phyloP scores from a whole-genome alignment of 2,329 filamentous ascomycete species.

The Fusarium sp. region DNA sequence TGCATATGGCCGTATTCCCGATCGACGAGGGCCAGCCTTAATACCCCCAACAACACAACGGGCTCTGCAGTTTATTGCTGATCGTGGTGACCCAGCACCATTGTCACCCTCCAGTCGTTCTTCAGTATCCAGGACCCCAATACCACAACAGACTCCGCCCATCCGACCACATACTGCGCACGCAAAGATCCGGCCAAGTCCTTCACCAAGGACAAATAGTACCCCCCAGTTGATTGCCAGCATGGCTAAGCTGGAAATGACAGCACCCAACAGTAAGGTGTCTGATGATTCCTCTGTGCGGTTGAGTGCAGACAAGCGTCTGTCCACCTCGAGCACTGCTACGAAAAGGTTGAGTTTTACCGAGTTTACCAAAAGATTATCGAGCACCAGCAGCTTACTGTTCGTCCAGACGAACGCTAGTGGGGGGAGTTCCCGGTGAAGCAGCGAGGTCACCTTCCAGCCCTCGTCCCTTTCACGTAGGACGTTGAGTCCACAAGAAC shows the following conservation, averaged over 20 bases:
- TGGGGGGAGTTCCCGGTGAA: slow-evolving; percentile 62
- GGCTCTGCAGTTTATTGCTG: slow-evolving; percentile 65
- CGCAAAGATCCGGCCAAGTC: slow-evolving; percentile 61
- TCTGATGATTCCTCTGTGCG: slow-evolving; percentile 54
- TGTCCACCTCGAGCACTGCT: slow-evolving; percentile 68
- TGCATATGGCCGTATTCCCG: slow-evolving; percentile 57
- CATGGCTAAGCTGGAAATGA: slow-evolving; percentile 44
- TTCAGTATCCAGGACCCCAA: slow-evolving; percentile 48
- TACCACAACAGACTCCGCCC: slow-evolving; percentile 44
- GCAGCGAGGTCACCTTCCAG: slow-evolving; percentile 61
- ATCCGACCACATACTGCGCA: slow-evolving; percentile 68
- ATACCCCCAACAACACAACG: slow-evolving; percentile 64
- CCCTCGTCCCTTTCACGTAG: slow-evolving; percentile 53
- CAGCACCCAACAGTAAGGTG: slow-evolving; percentile 44
- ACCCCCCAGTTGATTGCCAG: slow-evolving; percentile 61
- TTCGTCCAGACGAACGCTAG: slow-evolving; percentile 70
- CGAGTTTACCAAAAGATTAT: slow-evolving; percentile 72
- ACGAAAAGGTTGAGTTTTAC: slow-evolving; percentile 72
- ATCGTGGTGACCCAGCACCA: slow-evolving; percentile 55
- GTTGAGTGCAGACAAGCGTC: slow-evolving; percentile 60
- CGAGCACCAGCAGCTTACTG: slow-evolving; percentile 71
- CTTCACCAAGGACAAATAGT: slow-evolving; percentile 62
- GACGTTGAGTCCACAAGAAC: slow-evolving; percentile 60
- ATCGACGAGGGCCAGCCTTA: slow-evolving; percentile 49
- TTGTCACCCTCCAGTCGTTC: slow-evolving; percentile 53